Conservation (phyloP, 2,329 filamentous ascomycete species). For the Trichoderma gracile region DNA sequence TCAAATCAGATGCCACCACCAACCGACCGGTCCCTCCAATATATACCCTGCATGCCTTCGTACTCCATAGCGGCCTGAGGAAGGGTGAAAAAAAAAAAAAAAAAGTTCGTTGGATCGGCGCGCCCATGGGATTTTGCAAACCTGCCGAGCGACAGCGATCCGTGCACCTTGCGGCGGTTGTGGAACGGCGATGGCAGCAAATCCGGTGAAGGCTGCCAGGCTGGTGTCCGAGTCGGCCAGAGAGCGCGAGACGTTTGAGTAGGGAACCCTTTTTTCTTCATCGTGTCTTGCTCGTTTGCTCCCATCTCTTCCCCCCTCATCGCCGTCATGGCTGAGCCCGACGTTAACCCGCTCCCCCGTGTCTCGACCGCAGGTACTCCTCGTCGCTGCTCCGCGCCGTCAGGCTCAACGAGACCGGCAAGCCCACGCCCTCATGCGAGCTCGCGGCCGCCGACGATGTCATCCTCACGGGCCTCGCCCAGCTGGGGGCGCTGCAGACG, state of each 20-base stretch:
- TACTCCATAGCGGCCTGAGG: no score
- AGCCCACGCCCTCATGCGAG: slow-evolving; percentile 30
- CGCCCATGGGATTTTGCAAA: slow-evolving; percentile 12
- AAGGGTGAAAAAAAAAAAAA: background rate
- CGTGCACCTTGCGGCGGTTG: slow-evolving; percentile 10
- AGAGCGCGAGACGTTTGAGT: slow-evolving; percentile 39
- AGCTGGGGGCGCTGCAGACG: slow-evolving; percentile 49
- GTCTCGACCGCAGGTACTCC: slow-evolving; percentile 23
- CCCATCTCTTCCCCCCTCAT: background rate
- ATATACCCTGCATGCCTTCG: slow-evolving; percentile 3
- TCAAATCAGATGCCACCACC: background rate
- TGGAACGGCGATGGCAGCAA: slow-evolving; percentile 20
- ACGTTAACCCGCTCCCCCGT: slow-evolving; percentile 8
- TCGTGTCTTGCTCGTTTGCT: background rate
- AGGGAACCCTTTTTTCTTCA: background rate
- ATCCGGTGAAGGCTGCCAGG: slow-evolving; percentile 17
- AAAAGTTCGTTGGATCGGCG: slow-evolving; percentile 9
- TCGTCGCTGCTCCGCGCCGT: slow-evolving; percentile 24
- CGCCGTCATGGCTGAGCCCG: background rate
- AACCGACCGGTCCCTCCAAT: background rate
- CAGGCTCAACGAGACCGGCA: slow-evolving; percentile 32
- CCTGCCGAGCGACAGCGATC: slow-evolving; percentile 6
- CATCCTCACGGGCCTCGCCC: slow-evolving; percentile 51
- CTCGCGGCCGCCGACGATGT: slow-evolving; percentile 39
- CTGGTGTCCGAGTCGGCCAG: slow-evolving; percentile 32